Percentiles rank a stretch among this genome's conserved stretches.
Evolutionary conservation across 2,329 filamentous ascomycete species (phyloP).

Genomic region (Paecilomyces dactylethromorphus): DNA sequence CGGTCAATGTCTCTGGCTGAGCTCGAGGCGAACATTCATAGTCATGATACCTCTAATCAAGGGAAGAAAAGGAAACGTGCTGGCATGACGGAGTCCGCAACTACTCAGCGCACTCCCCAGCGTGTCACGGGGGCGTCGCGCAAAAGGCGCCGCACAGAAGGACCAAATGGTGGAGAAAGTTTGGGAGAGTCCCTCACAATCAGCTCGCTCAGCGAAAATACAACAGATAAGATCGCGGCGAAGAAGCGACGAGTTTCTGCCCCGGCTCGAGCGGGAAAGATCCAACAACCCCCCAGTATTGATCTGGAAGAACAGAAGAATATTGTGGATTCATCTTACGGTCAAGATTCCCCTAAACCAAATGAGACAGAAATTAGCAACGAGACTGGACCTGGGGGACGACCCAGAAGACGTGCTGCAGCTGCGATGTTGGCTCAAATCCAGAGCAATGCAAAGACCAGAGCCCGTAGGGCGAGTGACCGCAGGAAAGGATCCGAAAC

Average conservation of each 20-base stretch:
- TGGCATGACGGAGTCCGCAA: neutral
- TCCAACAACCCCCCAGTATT: neutral
- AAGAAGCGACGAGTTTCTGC: neutral
- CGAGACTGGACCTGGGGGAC: slow-evolving; percentile 6
- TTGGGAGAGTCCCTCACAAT: neutral
- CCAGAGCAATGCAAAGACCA: slow-evolving; percentile 12
- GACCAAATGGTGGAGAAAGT: neutral
- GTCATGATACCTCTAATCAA: slow-evolving; percentile 6
- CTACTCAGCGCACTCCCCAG: neutral
- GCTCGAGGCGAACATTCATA: slow-evolving; percentile 13
- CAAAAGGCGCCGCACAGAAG: slow-evolving; percentile 9
- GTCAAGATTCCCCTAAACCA: neutral
- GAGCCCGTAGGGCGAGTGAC: slow-evolving; percentile 11
- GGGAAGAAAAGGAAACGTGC: slow-evolving; percentile 3
- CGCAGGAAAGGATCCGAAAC: slow-evolving; percentile 6
- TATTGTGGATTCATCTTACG: neutral
- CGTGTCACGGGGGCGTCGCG: neutral
- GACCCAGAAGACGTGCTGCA: slow-evolving; percentile 16
- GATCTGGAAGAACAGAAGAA: neutral
- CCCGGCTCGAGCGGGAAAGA: neutral
- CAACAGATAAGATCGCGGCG: neutral
- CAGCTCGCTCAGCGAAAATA: neutral
- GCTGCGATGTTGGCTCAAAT: slow-evolving; percentile 14
- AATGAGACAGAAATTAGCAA: slow-evolving; percentile 2
- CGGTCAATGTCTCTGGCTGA: slow-evolving; percentile 12